These are phyloP conservation scores for Begonia fuchsioides DNA, from an alignment of 306 rosid genomes.

Conservation along the genomic window DNA sequence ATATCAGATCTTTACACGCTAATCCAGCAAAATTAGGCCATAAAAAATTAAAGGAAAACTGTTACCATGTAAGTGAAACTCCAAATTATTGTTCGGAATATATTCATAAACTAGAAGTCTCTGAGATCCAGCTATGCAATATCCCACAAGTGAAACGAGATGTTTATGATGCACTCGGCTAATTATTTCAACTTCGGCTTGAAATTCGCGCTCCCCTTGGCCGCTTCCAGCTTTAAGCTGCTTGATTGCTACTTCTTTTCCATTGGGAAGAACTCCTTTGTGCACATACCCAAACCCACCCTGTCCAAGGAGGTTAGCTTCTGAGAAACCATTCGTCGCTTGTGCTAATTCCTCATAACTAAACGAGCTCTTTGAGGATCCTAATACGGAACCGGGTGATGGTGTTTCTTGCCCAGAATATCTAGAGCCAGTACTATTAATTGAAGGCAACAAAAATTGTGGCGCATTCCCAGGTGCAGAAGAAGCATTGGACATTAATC, in stretches of 20 bases:
- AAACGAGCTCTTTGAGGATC: conserved; percentile 55
- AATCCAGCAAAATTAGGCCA: background rate
- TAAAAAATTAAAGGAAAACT: background rate
- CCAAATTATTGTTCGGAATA: conserved; percentile 67
- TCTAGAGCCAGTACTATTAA: conserved; percentile 75
- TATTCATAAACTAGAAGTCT: conserved; percentile 81
- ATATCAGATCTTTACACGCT: background rate
- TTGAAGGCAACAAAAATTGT: conserved; percentile 27
- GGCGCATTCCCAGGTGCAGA: conserved; percentile 41
- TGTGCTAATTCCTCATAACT: conserved; percentile 60
- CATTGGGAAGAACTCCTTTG: conserved; percentile 70
- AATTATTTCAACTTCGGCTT: conserved; percentile 81
- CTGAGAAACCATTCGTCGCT: conserved; percentile 83
- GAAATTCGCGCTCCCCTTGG: conserved; percentile 88
- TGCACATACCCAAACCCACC: conserved; percentile 92
- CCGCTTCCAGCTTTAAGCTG: conserved; percentile 85
- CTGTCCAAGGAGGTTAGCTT: conserved; percentile 77
- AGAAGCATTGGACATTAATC: conserved; percentile 39
- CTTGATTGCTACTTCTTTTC: conserved; percentile 81
- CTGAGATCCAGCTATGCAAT: conserved; percentile 57
- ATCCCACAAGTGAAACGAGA: conserved; percentile 84
- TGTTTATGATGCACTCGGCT: conserved; percentile 91
- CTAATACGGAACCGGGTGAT: conserved; percentile 38
- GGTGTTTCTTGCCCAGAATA: conserved; percentile 62
- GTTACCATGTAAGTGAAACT: conserved; percentile 78